Evolutionary conservation across 305 asterid genomes (phyloP).

Genomic region (Ilex paraguariensis): DNA sequence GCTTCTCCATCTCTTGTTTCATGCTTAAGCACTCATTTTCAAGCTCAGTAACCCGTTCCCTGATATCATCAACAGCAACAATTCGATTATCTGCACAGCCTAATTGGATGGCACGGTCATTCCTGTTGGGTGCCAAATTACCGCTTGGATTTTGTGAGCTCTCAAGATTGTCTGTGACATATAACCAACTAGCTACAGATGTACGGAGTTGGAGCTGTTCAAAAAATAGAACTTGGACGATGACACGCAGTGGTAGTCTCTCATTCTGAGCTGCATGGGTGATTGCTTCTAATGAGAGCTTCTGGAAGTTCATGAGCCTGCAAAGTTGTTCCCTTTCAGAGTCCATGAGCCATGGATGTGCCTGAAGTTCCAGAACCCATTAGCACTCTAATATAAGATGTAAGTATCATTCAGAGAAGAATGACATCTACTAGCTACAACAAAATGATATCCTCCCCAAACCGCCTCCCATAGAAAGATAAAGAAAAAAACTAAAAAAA

Average conservation of each 20-base stretch:
- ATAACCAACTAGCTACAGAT: constrained; percentile 43
- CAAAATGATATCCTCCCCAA: neutral
- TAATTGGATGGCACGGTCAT: neutral
- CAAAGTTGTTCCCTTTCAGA: constrained; percentile 49
- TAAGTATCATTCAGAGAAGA: too few species aligned
- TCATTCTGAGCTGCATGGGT: constrained; percentile 57
- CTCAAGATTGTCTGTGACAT: constrained; percentile 36
- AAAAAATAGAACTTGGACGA: constrained; percentile 51
- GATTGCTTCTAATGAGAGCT: constrained; percentile 51
- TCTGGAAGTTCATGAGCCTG: constrained; percentile 52
- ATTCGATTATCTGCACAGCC: constrained; percentile 10
- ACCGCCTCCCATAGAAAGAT: too few species aligned
- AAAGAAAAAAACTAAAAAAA: neutral
- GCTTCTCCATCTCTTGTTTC: constrained; percentile 40
- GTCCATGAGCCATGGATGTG: constrained; percentile 51
- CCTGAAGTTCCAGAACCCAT: constrained; percentile 17
- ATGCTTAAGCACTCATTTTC: constrained; percentile 43
- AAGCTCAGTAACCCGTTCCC: constrained; percentile 33
- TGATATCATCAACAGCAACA: constrained; percentile 26
- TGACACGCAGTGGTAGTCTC: constrained; percentile 50
- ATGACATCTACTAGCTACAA: neutral
- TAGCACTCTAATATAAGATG: too few species aligned
- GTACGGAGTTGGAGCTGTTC: constrained; percentile 55
- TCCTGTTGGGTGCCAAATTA: constrained; percentile 1
- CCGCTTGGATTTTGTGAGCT: constrained; percentile 26